Evolutionary conservation across 805 yeast genomes (phyloP).

Genomic region (Scheffersomyces lignosus): DNA sequence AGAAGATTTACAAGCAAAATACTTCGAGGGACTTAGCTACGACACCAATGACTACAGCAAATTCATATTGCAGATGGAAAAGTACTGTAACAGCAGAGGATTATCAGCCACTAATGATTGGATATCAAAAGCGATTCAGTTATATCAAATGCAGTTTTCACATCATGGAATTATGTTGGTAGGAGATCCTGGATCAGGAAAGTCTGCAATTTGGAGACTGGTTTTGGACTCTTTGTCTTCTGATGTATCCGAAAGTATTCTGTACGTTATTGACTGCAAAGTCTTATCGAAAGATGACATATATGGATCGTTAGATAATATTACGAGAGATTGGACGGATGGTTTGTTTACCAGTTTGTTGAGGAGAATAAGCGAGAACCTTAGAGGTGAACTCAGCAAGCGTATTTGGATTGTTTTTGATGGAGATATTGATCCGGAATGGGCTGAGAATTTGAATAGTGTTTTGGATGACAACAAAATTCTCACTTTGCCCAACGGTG

Average conservation of each 20-base stretch:
- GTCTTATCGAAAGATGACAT: constrained; percentile 63
- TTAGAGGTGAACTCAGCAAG: constrained; percentile 57
- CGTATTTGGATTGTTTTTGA: constrained; percentile 81
- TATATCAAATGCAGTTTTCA: constrained; percentile 56
- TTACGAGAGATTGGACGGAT: constrained; percentile 91
- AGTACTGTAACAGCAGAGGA: constrained; percentile 31
- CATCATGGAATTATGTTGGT: constrained; percentile 82
- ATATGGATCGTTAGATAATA: constrained; percentile 68
- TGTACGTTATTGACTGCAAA: constrained; percentile 68
- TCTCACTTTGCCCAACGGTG: constrained; percentile 87
- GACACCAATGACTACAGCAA: constrained; percentile 19
- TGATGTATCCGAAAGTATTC: constrained; percentile 31
- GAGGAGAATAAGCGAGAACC: constrained; percentile 54
- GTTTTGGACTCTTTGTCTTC: constrained; percentile 46
- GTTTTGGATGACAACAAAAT: constrained; percentile 85
- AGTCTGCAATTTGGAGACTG: constrained; percentile 53
- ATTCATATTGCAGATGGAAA: constrained; percentile 24
- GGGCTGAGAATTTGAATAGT: constrained; percentile 90
- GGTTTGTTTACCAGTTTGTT: constrained; percentile 74
- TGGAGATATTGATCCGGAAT: constrained; percentile 90
- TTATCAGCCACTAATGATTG: constrained; percentile 40
- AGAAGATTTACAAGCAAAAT: constrained; percentile 12
- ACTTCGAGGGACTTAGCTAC: constrained; percentile 25
- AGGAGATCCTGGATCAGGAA: constrained; percentile 78
- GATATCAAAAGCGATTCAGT: constrained; percentile 57